Evolutionary conservation across 345 rosid species (phyloP), one percentile per base, ranked within the genome.

Genomic region (Eucalyptus sideroxylon): DNA sequence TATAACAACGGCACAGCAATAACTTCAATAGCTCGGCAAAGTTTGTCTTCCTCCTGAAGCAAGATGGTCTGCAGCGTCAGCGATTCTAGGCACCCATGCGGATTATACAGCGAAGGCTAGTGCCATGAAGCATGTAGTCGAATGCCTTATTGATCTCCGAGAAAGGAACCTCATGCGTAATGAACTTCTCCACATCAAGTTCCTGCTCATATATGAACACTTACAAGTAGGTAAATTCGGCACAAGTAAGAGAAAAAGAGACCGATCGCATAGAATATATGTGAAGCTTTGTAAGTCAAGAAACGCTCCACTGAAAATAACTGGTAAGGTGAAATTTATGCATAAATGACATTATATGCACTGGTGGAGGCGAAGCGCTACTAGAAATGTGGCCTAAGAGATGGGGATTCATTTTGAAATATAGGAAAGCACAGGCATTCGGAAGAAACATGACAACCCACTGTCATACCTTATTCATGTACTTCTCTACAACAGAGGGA

Each of bases 141-240:
- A 94, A 94, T 8, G 94, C 92, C 88, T 90, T 93, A 91, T 92
- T 93, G 88, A 94, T 93, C 49, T 94, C 93, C 15, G 95, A 87
- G 91, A 94, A 92, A 19, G 92, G 89, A 16, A 93, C 93, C 60
- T 89, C 89, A 14, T 93, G 95, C 19, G 94, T 92, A 42, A 92
- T 93, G 89, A 93, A 94, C 55, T 91, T 93, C 91, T 94, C 93
- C 87, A 91, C 88, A 88, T 92, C 95, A 23, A 93, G 91, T 90
- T 94, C 93, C 95, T 92, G 90, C 47, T 49, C 56, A 86, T 53
- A 16, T 50, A 88, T 40, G 83, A 77, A 40, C 27, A 37, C 82
- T 40, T 11, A 11, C 44, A 16, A 15, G 77, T 65, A 65, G 77
- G 8, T 30, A 40, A 27, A 59, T 53, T 86, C 16, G 88, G 45